A percentile compares a stretch with the other conserved stretches of the same genome.
Evolutionary conservation across 805 yeast genomes (phyloP).

Genomic region (Wickerhamomyces strasburgensis): DNA sequence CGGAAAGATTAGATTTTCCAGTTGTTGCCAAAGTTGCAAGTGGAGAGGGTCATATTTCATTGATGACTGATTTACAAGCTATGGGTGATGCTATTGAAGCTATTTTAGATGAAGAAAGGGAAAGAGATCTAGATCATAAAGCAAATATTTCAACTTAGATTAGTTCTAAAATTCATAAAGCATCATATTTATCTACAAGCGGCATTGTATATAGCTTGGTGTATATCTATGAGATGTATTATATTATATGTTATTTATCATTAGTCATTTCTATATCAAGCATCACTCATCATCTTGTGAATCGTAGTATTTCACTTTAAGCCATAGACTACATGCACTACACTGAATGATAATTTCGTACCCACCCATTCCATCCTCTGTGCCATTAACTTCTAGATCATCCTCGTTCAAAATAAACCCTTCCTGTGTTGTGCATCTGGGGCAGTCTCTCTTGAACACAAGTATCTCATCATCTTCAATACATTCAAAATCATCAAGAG

Average conservation of each 20-base stretch:
- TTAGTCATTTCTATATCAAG: too few relatives aligned
- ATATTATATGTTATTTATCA: too few relatives aligned
- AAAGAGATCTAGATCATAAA: background rate
- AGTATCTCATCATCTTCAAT: constrained; percentile 31
- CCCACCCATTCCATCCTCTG: constrained; percentile 42
- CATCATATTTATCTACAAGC: too few relatives aligned
- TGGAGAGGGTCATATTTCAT: constrained; percentile 69
- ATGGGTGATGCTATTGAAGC: constrained; percentile 70
- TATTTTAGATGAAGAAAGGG: constrained; percentile 52
- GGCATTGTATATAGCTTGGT: too few relatives aligned
- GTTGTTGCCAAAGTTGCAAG: constrained; percentile 64
- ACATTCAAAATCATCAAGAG: constrained; percentile 55
- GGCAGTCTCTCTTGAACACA: constrained; percentile 52
- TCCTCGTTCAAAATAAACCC: constrained; percentile 60
- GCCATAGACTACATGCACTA: constrained; percentile 79
- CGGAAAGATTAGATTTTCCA: constrained; percentile 68
- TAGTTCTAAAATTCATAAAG: too few relatives aligned
- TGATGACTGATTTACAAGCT: constrained; percentile 67
- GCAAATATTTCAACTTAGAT: constrained; percentile 3
- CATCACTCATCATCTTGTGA: too few relatives aligned
- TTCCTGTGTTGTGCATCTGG: constrained; percentile 49
- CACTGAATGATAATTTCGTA: constrained; percentile 77
- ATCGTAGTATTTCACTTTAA: constrained; percentile 66
- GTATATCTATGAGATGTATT: too few relatives aligned
- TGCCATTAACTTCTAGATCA: constrained; percentile 52